phyloP scores from a whole-genome alignment of 129 eudicot genomes.

The Tagetes erecta region DNA sequence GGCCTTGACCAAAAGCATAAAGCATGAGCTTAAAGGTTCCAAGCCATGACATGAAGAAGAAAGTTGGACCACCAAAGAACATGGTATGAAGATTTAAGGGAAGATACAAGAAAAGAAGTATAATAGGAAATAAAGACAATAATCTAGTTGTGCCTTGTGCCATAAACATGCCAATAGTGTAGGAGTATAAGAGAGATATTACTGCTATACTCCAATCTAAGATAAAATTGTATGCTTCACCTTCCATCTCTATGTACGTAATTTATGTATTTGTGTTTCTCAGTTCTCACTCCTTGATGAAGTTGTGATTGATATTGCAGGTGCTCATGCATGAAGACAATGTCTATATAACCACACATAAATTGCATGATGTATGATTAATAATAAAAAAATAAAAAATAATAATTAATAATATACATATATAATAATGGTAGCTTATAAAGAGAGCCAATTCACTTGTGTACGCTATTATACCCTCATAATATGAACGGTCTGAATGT shows the following conservation, averaged over 20 bases:
- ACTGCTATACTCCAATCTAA: conserved; percentile 38
- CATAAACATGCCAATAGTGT: conserved; percentile 34
- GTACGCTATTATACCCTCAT: no score
- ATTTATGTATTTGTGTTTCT: background rate
- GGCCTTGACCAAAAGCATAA: conserved; percentile 51
- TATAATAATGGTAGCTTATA: no score
- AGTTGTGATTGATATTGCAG: no score
- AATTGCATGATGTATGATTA: no score
- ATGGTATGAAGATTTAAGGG: conserved; percentile 49
- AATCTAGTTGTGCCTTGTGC: conserved; percentile 39
- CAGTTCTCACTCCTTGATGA: background rate
- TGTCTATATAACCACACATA: no score
- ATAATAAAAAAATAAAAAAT: no score
- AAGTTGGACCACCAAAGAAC: conserved; percentile 39
- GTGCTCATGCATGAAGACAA: no score
- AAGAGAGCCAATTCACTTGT: no score
- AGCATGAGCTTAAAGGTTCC: conserved; percentile 62
- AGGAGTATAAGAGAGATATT: conserved; percentile 40
- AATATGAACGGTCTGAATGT: no score
- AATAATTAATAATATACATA: no score
- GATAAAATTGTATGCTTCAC: conserved; percentile 45
- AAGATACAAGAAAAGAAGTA: conserved; percentile 43
- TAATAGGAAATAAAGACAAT: conserved; percentile 41
- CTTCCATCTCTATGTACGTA: conserved; percentile 32
- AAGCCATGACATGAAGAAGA: conserved; percentile 65